These are phyloP conservation scores for Hymenochaete sp. DNA, from an alignment of 1,284 basidiomycete genomes.

Conservation along the genomic window DNA sequence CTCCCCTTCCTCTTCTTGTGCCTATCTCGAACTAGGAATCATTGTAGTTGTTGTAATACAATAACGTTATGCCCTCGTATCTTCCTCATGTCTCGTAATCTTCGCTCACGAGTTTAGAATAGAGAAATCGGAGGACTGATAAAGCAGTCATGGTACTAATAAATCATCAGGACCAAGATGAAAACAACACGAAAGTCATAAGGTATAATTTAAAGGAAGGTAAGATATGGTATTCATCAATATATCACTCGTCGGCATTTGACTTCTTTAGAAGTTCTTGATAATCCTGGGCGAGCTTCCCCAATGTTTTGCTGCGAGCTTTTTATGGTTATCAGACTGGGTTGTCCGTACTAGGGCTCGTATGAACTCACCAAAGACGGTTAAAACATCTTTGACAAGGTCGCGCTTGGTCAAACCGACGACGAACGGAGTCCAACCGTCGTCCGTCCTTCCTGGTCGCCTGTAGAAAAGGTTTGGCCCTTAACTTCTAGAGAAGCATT, in stretches of 20 bases:
- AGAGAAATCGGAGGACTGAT: no score
- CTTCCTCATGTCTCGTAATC: no score
- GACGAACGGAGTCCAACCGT: slow-evolving; percentile 57
- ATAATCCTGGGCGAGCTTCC: slow-evolving; percentile 28
- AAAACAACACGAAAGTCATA: no score
- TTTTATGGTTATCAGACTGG: background rate
- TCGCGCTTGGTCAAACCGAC: slow-evolving; percentile 71
- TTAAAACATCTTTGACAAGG: slow-evolving; percentile 67
- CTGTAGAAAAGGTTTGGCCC: slow-evolving; percentile 29
- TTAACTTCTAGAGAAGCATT: background rate
- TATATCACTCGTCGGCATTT: slow-evolving; percentile 14
- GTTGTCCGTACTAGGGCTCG: background rate
- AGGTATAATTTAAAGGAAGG: no score
- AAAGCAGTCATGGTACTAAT: no score
- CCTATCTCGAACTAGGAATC: no score
- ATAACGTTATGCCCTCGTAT: no score
- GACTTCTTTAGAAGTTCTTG: slow-evolving; percentile 26
- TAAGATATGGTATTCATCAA: background rate
- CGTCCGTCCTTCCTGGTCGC: slow-evolving; percentile 53
- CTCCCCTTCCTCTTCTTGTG: no score
- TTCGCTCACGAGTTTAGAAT: no score
- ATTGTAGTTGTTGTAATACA: no score
- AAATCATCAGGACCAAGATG: no score
- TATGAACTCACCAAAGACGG: slow-evolving; percentile 52
- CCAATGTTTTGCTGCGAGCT: slow-evolving; percentile 25